Percentiles rank a stretch among this genome's conserved stretches.
Evolutionary conservation across 768 basidiomycete species (phyloP).

Genomic region (Auricularia heimuer): DNA sequence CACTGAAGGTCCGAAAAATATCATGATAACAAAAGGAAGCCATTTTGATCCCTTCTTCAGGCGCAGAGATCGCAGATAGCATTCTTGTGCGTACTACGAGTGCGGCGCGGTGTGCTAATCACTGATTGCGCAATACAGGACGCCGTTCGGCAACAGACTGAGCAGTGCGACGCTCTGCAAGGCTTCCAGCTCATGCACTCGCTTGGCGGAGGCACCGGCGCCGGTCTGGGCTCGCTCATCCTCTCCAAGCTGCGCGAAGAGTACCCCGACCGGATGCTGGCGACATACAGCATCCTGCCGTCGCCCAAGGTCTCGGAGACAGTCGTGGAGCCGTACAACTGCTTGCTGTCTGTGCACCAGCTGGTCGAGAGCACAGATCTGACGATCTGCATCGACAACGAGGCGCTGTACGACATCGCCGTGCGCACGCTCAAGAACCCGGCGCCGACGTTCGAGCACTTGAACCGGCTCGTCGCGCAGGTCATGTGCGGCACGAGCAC

Average conservation of each 20-base stretch:
- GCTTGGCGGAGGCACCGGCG: conserved; percentile 28
- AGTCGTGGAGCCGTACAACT: conserved; percentile 24
- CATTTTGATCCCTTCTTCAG: conserved; percentile 25
- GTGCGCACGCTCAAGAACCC: conserved; percentile 11
- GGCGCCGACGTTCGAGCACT: conserved; percentile 8
- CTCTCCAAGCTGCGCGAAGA: conserved; percentile 20
- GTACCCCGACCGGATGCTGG: conserved; percentile 17
- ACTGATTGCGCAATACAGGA: conserved; percentile 44
- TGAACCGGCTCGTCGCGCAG: conserved; percentile 20
- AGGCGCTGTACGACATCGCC: conserved; percentile 13
- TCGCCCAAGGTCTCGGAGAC: conserved; percentile 22
- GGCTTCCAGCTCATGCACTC: conserved; percentile 27
- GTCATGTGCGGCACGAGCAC: conserved; percentile 36
- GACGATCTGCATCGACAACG: conserved; percentile 19
- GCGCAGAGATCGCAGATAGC: conserved; percentile 85
- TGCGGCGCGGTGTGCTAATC: conserved; percentile 66
- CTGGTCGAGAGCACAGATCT: conserved; percentile 25
- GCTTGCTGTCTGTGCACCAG: conserved; percentile 22
- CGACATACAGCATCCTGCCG: conserved; percentile 25
- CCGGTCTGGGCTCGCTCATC: conserved; percentile 22
- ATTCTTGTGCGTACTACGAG: conserved; percentile 68
- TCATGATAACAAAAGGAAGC: background rate
- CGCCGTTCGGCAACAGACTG: conserved; percentile 18
- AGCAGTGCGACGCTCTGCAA: conserved; percentile 25
- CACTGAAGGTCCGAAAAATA: conserved; percentile 2